A percentile compares a stretch with the other conserved stretches of the same genome.
Conservation (phyloP, 2,329 filamentous ascomycete species). For the Fusarium lyarnte region DNA sequence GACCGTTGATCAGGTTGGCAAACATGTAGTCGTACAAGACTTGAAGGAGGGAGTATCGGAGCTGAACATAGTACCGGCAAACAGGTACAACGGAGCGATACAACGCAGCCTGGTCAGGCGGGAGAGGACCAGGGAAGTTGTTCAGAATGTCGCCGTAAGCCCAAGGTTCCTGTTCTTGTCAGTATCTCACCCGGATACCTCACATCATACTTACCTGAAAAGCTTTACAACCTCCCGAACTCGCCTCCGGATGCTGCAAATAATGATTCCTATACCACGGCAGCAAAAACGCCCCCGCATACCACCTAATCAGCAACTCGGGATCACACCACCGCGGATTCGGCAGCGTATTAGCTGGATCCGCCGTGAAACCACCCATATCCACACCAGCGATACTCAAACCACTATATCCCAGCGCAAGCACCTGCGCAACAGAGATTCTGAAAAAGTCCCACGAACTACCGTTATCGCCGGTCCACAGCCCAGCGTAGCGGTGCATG, state of each 20-base stretch:
- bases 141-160: neutral
- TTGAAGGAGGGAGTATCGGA: neutral
- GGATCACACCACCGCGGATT: neutral
- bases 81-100: neutral
- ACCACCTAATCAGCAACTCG: neutral
- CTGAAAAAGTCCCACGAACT: constrained; percentile 2
- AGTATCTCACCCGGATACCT: rapidly evolving
- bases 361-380: neutral
- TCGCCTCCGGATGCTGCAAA: neutral
- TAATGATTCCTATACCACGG: constrained; percentile 5
- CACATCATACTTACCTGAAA: neutral
- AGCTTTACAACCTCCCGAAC: neutral
- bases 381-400: neutral
- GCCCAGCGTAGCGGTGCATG: neutral
- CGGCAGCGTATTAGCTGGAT: neutral
- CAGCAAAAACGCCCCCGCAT: neutral
- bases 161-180: neutral
- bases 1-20: neutral
- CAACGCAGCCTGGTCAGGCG: neutral
- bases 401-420: neutral
- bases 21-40: neutral
- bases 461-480: constrained; percentile 2
- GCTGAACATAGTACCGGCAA: neutral
- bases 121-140: neutral
- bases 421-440: constrained; percentile 1